Evolutionary conservation across 2,329 filamentous ascomycete genomes (phyloP).

Genomic region (Talaromyces sp.): DNA sequence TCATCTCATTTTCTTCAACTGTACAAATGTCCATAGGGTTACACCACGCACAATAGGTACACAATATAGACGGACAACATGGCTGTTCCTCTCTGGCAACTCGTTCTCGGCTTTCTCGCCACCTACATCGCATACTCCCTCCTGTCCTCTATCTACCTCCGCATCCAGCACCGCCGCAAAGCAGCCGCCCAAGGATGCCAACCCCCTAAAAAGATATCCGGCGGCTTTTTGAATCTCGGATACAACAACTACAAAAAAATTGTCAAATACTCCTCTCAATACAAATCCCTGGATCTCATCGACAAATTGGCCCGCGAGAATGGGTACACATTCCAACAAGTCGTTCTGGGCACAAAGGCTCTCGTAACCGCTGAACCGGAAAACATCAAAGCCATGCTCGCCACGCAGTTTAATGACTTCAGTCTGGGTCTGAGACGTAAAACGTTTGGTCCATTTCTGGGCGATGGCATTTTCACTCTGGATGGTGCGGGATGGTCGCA

Average conservation of each 20-base stretch:
- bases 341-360: not conserved
- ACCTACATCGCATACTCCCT: not conserved
- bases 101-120: slow-evolving; percentile 2
- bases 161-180: slow-evolving; percentile 5
- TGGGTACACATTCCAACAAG: slow-evolving; percentile 12
- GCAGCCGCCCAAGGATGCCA: slow-evolving; percentile 10
- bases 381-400: slow-evolving; percentile 16
- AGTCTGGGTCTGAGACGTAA: slow-evolving; percentile 30
- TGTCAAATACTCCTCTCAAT: not conserved
- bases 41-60: not conserved
- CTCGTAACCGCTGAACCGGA: slow-evolving; percentile 18
- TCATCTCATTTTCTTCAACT: not conserved
- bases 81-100: slow-evolving; percentile 5
- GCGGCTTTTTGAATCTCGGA: not conserved
- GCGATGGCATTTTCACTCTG: slow-evolving; percentile 57
- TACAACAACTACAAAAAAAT: not conserved
- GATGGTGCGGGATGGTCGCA: slow-evolving; percentile 68
- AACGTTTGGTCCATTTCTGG: slow-evolving; percentile 11
- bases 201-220: not conserved
- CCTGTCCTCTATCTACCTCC: not conserved
- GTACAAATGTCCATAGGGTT: not conserved
- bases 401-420: slow-evolving; percentile 17
- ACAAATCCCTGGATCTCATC: not conserved
- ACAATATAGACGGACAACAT: not conserved
- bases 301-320: not conserved